Base-by-base conservation (phyloP, 257 asterid species). In the Nicotiana undulata region DNA sequence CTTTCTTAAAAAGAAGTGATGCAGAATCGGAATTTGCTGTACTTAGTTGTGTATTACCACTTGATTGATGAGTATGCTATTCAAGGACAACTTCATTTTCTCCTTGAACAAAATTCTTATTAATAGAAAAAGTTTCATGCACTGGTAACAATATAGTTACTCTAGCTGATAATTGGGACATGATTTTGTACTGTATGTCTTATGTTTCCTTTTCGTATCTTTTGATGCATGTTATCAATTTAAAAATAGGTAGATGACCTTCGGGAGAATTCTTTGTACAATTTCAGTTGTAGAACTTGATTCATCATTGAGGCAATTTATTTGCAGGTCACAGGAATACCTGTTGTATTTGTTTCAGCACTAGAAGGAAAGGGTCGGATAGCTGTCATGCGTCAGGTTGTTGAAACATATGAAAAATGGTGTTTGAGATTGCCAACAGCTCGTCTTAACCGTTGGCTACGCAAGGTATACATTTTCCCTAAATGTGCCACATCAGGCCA, bases 311-410 rank as follows among this genome's bases (percentile, higher is more conserved):
- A 40, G 3, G 49, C 49, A 40, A 40, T 40, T 40, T 40, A 40
- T 75, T 63, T 78, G 82, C 91, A 93, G 97, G 97, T 91, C 83
- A 85, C 90, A 0, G 98, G 99, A 44, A 88, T 95, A 83, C 99
- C 98, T 3, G 98, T 95, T 75, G 92, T 95, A 34, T 95, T 95
- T 83, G 94, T 91, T 83, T 95, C 98, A 49, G 99, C 98, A 51
- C 90, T 95, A 0, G 98, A 95, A 89, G 99, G 95, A 51, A 87
- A 76, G 83, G 97, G 98, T 13, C 89, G 92, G 68, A 49, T 85
- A 26, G 86, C 91, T 37, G 96, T 92, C 78, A 93, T 95, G 98
- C 89, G 85, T 65, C 91, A 92, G 85, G 94, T 95, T 60, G 86
- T 91, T 9, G 95, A 89, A 64, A 91, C 94, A 22, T 95, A 95